Evolutionary conservation across 805 yeast species (phyloP).

Genomic region (Candida khao-thaluensis): DNA sequence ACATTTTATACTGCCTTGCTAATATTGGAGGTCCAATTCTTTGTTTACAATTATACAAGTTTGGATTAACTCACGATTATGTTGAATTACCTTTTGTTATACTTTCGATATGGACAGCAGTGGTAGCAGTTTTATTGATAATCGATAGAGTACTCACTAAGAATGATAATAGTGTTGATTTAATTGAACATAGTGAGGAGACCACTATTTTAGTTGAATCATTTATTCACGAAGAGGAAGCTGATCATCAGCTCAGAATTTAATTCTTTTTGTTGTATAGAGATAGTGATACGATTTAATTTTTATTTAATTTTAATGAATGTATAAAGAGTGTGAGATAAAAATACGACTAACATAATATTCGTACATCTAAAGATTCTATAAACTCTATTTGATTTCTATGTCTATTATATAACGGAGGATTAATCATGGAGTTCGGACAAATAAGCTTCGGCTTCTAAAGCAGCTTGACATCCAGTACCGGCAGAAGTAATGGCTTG

Average conservation of each 20-base stretch:
- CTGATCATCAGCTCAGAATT: too few species aligned
- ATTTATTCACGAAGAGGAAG: conserved; percentile 1
- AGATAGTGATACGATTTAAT: too few species aligned
- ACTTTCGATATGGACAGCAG: neutral
- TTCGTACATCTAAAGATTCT: conserved; percentile 1
- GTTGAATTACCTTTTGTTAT: conserved; percentile 10
- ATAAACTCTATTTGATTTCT: conserved; percentile 1
- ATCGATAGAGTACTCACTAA: conserved; percentile 1
- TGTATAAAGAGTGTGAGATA: too few species aligned
- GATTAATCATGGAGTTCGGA: conserved; percentile 44
- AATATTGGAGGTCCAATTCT: conserved; percentile 1
- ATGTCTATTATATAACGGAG: too few species aligned
- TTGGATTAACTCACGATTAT: conserved; percentile 10
- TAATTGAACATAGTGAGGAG: neutral
- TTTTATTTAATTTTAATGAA: too few species aligned
- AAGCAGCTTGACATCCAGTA: conserved; percentile 98
- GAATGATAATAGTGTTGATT: neutral
- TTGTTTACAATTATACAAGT: conserved; percentile 5
- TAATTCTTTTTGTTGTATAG: too few species aligned
- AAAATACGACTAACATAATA: neutral
- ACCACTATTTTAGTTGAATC: neutral
- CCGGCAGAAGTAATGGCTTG: conserved; percentile 99
- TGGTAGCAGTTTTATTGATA: neutral
- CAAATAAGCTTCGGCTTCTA: conserved; percentile 85
- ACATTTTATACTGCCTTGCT: conserved; percentile 5